phyloP scores from a whole-genome alignment of 306 rosid species.

The Castanea sativa region DNA sequence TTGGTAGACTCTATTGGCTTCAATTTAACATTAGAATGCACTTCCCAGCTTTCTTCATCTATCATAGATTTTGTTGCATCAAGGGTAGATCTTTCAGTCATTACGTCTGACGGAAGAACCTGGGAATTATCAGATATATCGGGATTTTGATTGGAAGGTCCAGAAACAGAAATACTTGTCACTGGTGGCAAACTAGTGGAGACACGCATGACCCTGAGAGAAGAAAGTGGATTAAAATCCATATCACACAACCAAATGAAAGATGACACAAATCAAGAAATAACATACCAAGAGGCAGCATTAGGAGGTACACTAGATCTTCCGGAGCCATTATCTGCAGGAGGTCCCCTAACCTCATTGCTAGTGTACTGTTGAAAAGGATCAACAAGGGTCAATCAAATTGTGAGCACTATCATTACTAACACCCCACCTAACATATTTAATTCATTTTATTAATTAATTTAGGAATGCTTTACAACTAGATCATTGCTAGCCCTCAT shows the following conservation, averaged over 20 bases:
- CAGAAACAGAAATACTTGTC: not conserved
- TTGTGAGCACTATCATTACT: not conserved
- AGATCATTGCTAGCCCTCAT: not conserved
- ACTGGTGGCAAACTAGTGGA: not conserved
- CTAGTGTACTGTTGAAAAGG: conserved; percentile 28
- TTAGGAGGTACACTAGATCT: not conserved
- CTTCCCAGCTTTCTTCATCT: not conserved
- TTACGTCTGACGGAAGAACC: not conserved
- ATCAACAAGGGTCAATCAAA: conserved; percentile 4
- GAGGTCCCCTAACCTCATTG: not conserved
- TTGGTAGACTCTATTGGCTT: not conserved
- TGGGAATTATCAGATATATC: not conserved
- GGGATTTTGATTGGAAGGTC: not conserved
- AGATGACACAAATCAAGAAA: not conserved
- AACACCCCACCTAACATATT: not conserved
- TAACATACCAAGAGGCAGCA: not conserved
- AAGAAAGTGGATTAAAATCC: not conserved
- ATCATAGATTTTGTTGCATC: not conserved
- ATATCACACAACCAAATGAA: not conserved
- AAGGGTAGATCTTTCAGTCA: not conserved
- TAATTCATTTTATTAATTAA: not conserved
- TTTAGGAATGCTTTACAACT: not conserved
- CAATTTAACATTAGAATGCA: not conserved
- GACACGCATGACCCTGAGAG: not conserved
- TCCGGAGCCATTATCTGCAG: not conserved